These are phyloP conservation scores for Trapa incisa DNA, from an alignment of 345 rosid species.

Conservation along the genomic window DNA sequence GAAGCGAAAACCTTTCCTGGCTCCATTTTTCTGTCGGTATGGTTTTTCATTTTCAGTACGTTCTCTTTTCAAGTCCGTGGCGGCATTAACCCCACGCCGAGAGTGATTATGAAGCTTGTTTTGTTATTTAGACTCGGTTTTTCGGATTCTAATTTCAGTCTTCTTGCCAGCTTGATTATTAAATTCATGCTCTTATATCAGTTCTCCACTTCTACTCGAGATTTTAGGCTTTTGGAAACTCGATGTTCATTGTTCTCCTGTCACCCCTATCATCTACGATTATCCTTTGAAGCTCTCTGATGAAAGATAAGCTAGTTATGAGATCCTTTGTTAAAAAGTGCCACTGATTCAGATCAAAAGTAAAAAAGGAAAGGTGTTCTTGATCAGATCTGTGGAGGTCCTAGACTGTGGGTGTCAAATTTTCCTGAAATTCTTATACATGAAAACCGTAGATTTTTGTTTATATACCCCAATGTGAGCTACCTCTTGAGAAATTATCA, in stretches of 20 bases:
- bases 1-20: neutral
- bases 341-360: too few species aligned
- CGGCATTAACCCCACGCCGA: neutral
- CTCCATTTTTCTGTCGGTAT: slow-evolving; percentile 5
- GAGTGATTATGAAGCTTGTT: neutral
- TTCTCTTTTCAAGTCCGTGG: neutral
- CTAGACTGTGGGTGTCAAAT: too few species aligned
- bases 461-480: neutral
- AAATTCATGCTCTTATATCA: neutral
- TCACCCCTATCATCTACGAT: too few species aligned
- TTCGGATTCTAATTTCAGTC: neutral
- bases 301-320: too few species aligned
- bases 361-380: too few species aligned
- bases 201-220: too few species aligned
- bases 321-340: too few species aligned
- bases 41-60: neutral
- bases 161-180: neutral
- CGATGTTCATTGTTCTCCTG: too few species aligned
- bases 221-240: too few species aligned
- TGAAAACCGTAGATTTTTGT: neutral
- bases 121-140: neutral
- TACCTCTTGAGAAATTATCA: neutral
- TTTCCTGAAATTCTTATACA: neutral
- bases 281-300: too few species aligned
- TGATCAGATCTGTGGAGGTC: too few species aligned